Evolutionary conservation across 2,329 filamentous ascomycete species (phyloP), one percentile per base, ranked within the genome.

Genomic region (Apiospora hydei): DNA sequence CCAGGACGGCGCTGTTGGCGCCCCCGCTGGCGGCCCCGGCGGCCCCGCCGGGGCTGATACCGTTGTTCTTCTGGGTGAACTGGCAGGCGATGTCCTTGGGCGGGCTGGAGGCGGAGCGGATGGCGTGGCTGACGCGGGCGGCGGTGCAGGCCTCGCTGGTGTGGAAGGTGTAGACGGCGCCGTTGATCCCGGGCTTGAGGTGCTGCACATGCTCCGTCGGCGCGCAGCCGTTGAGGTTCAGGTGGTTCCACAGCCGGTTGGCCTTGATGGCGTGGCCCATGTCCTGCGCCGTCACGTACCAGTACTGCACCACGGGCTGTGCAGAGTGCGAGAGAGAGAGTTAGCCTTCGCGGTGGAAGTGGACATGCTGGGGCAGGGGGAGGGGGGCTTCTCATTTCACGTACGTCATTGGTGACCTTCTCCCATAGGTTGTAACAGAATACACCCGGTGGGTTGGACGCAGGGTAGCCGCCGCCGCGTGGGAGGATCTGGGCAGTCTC

Each of bases 71-170:
- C 5, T 38, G 11, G n/a, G n/a, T 70, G 38, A 70, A 70, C 11
- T 34, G 11, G 38, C 69, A 70, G 14, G 34, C 53, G 24, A 64
- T 18, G 26, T 71, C 51, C 66, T 53, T 67, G n/a, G 69, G 24
- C 34, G 69, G 69, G 51, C 51, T 44, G n/a, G 69, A 64, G 47
- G 71, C 49, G 30, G 78, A 77, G 70, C 78, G 70, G 72, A 84
- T 84, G 1, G 85, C 81, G 61, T 70, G 24, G 49, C 69, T 70
- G 47, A 70, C 69, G 34, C 69, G 47, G 26, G 46, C n/a, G 18
- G 69, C 49, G 51, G 69, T 70, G 47, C 69, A 70, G 30, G 69
- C 69, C 69, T 70, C 69, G 38, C 69, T 70, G 49, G 69, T 70
- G 26, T 70, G 69, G 49, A 70, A 70, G n/a, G 69, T 70, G 49